Evolutionary conservation across 768 basidiomycete genomes (phyloP), one percentile per base, ranked within the genome.

Genomic region (Collybiopsis confluens): DNA sequence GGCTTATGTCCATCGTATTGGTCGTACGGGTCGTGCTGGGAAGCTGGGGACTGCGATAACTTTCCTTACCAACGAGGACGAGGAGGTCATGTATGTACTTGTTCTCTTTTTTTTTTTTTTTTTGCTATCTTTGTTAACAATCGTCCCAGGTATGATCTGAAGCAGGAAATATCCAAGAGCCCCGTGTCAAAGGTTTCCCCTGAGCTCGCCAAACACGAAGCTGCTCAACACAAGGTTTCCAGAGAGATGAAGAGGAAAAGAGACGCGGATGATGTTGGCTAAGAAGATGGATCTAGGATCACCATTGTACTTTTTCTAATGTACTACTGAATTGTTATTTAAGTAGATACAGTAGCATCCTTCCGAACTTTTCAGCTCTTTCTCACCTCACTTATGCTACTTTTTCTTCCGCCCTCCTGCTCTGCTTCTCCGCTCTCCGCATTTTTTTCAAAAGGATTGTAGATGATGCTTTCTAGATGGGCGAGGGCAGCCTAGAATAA

Each of bases 1-100:
- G 70, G 92, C 88, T 37, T 98, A 97, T 65, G 92, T 98, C 43
- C 96, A 98, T 71, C 88, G 96, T 68, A 98, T 99, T 63, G 97
- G 96, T 91, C 90, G 97, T 64, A 99, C 97, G 45, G 97, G 97
- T 63, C 92, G 97, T 72, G 97, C 97, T 27, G 97, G 97, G 45
- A 98, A 98, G 70, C 80, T 85, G 67, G 97, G 97, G 35, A 81
- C 83, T 0, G 82, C 97, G 35, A 95, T 98, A 64, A 98, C 97
- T 20, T 98, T 99, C 82, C 75, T 99, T 58, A 89, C 88, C 40
- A 92, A 97, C 66, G 91, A 95, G 60, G 95, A 97, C 65, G 93
- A 95, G 50, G 93, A 96, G 73, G 96, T 97, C 66, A 93, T 98
- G 94, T 95, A 71, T 60, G 88, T 79, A 35, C 28, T 56, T 59